phyloP scores from a whole-genome alignment of 495 filamentous ascomycete genomes.

The Xylaria longipes region DNA sequence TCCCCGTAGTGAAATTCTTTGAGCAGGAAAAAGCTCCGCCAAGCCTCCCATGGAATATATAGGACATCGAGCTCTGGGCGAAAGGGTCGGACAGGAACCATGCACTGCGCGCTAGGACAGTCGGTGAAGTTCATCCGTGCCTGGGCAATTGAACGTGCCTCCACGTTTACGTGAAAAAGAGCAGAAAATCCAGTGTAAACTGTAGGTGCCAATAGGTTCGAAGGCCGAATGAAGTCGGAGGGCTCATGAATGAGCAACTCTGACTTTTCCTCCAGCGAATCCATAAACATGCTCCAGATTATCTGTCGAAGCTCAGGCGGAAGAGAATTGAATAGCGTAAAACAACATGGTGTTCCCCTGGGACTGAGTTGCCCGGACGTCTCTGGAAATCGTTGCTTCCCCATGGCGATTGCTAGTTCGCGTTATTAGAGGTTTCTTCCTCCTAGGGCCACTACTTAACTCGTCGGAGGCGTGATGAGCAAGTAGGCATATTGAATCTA shows the following conservation, averaged over 20 bases:
- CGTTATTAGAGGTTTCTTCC: background rate
- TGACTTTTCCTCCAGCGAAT: background rate
- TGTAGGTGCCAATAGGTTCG: background rate
- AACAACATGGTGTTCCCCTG: background rate
- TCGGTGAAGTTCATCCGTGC: background rate
- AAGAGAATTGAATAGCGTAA: background rate
- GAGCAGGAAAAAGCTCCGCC: background rate
- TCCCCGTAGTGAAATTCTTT: background rate
- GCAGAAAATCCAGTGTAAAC: background rate
- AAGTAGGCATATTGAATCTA: background rate
- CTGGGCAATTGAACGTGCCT: background rate
- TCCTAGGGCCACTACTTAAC: background rate
- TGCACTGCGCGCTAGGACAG: background rate
- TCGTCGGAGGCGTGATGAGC: background rate
- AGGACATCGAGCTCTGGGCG: conserved; percentile 6
- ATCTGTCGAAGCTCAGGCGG: background rate
- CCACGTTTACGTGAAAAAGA: background rate
- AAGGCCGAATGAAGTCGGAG: background rate
- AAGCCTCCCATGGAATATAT: conserved; percentile 4
- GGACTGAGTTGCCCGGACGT: background rate
- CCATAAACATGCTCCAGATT: background rate
- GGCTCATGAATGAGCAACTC: background rate
- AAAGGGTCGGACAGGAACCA: conserved; percentile 6
- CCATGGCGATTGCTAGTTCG: background rate
- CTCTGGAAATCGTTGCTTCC: background rate